Percentiles rank a stretch among this genome's conserved stretches.
Evolutionary conservation across 345 rosid genomes (phyloP).

Genomic region (Pseudoturritis turrita): DNA sequence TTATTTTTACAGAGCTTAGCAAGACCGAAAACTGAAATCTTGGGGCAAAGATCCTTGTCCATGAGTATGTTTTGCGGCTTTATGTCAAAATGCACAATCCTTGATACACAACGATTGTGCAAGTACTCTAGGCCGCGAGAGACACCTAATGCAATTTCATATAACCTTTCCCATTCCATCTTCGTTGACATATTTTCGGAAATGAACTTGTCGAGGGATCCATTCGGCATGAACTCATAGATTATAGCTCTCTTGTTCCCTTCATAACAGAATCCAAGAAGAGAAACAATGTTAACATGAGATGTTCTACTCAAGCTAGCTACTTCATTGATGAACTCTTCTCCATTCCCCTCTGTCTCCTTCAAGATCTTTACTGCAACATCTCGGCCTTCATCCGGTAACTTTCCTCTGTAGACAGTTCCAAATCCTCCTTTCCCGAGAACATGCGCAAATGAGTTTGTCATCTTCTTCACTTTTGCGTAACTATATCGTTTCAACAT

Average conservation of each 20-base stretch:
- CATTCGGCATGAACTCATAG: slow-evolving; percentile 33
- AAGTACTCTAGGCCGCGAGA: slow-evolving; percentile 45
- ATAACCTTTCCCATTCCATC: slow-evolving; percentile 9
- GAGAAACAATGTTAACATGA: slow-evolving; percentile 40
- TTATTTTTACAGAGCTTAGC: slow-evolving; percentile 32
- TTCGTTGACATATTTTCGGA: not conserved
- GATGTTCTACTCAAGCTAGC: slow-evolving; percentile 46
- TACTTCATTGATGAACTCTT: slow-evolving; percentile 49
- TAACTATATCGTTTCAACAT: slow-evolving; percentile 24
- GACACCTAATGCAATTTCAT: slow-evolving; percentile 32
- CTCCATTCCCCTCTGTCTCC: slow-evolving; percentile 20
- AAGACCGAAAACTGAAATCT: slow-evolving; percentile 47
- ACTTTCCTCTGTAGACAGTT: slow-evolving; percentile 13
- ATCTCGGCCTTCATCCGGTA: not conserved
- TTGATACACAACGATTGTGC: slow-evolving; percentile 35
- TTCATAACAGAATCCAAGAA: slow-evolving; percentile 38
- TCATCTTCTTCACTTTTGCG: slow-evolving; percentile 25
- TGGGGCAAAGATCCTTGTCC: slow-evolving; percentile 32
- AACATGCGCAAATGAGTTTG: slow-evolving; percentile 20
- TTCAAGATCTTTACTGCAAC: slow-evolving; percentile 33
- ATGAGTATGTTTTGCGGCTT: slow-evolving; percentile 47
- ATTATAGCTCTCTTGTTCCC: slow-evolving; percentile 32
- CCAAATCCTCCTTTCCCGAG: slow-evolving; percentile 33
- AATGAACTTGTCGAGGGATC: slow-evolving; percentile 35
- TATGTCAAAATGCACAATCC: slow-evolving; percentile 46